These are phyloP conservation scores for Arachnomyces sp. DNA, from an alignment of 2,329 filamentous ascomycete genomes.

Conservation along the genomic window DNA sequence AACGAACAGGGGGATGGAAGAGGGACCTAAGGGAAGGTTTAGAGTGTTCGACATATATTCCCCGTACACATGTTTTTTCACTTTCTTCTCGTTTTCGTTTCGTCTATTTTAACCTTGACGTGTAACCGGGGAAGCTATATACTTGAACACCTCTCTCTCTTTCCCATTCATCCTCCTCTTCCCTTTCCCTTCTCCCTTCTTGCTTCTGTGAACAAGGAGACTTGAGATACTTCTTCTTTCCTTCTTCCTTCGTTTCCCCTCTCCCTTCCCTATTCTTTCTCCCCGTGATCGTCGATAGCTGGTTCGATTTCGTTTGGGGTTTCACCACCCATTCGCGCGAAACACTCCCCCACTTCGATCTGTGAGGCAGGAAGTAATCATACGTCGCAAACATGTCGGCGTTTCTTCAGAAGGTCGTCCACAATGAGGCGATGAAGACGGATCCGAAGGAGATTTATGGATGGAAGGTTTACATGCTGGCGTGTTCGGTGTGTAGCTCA, in stretches of 20 bases:
- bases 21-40: too few species aligned
- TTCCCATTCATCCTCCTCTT: not conserved
- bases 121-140: too few species aligned
- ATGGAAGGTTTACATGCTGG: constrained; percentile 60
- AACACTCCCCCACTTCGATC: not conserved
- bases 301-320: too few species aligned
- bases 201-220: not conserved
- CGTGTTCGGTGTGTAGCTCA: constrained; percentile 43
- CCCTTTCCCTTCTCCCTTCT: not conserved
- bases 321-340: too few species aligned
- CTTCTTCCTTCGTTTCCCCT: too few species aligned
- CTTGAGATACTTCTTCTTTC: not conserved
- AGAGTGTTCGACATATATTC: too few species aligned
- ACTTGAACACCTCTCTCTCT: not conserved
- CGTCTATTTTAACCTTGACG: too few species aligned
- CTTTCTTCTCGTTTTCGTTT: too few species aligned
- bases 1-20: too few species aligned
- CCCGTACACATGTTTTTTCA: too few species aligned
- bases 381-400: constrained; percentile 27
- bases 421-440: constrained; percentile 63
- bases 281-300: not conserved
- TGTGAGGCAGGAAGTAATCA: too few species aligned
- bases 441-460: constrained; percentile 63
- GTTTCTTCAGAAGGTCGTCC: constrained; percentile 51
- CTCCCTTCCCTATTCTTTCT: not conserved